Evolutionary conservation across 768 basidiomycete species (phyloP).

Genomic region (Strobilomyces echinocephalus): DNA sequence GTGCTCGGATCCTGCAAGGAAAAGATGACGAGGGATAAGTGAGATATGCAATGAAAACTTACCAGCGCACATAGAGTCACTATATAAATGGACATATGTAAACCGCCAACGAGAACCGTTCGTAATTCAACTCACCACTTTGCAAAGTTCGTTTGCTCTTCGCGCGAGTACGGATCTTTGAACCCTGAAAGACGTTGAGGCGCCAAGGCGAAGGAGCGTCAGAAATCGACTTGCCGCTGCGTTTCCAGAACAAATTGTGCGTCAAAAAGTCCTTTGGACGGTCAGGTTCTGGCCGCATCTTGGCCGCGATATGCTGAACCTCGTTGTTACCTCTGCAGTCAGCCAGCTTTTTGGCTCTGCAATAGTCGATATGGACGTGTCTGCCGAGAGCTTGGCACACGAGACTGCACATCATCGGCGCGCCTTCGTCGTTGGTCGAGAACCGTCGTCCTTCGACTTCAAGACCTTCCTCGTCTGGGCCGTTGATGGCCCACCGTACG

Average conservation of each 20-base stretch:
- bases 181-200: constrained; percentile 38
- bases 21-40: not conserved
- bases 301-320: constrained; percentile 39
- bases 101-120: not conserved
- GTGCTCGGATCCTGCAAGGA: constrained; percentile 46
- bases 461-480: constrained; percentile 41
- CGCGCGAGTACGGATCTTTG: constrained; percentile 58
- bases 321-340: constrained; percentile 39
- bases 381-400: constrained; percentile 49
- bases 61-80: constrained; percentile 54
- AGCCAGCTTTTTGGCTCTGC: constrained; percentile 34
- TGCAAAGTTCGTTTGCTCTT: constrained; percentile 48
- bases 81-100: constrained; percentile 14
- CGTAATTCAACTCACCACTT: constrained; percentile 40
- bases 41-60: not conserved
- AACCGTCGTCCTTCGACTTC: constrained; percentile 53
- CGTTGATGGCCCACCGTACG: constrained; percentile 52
- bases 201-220: not conserved
- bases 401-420: constrained; percentile 58
- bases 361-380: constrained; percentile 54
- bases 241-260: constrained; percentile 52
- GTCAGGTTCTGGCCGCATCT: constrained; percentile 42
- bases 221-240: constrained; percentile 38
- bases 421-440: constrained; percentile 48
- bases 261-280: constrained; percentile 51